A percentile compares a stretch with the other conserved stretches of the same genome.
These are phyloP conservation scores for Penicillium sp. DNA, from an alignment of 2,329 filamentous ascomycete species.

Conservation along the genomic window DNA sequence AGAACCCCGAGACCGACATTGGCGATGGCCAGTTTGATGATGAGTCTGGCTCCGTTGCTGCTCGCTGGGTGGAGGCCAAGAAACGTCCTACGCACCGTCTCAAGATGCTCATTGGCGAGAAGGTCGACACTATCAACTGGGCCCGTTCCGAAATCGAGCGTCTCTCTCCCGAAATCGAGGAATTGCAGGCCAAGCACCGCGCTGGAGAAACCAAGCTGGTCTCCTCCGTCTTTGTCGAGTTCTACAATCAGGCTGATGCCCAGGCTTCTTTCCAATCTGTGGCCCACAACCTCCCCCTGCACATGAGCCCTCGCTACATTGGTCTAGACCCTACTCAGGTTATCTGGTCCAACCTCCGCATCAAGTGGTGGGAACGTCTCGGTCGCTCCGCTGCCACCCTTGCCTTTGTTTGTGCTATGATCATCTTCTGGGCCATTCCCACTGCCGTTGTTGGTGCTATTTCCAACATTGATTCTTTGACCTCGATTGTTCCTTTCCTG, in stretches of 20 bases:
- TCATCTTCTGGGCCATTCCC: slow-evolving; percentile 83
- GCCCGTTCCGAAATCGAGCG: slow-evolving; percentile 74
- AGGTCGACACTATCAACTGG: slow-evolving; percentile 94
- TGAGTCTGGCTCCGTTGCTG: slow-evolving; percentile 69
- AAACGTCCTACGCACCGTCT: slow-evolving; percentile 74
- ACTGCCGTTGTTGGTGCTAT: slow-evolving; percentile 79
- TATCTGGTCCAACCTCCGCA: slow-evolving; percentile 80
- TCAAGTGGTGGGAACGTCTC: slow-evolving; percentile 84
- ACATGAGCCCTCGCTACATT: slow-evolving; percentile 82
- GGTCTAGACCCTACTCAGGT: slow-evolving; percentile 78
- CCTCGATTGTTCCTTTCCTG: slow-evolving; percentile 65
- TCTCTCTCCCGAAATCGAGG: slow-evolving; percentile 69
- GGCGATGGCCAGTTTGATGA: slow-evolving; percentile 56
- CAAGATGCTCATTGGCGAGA: slow-evolving; percentile 73
- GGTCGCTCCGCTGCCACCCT: slow-evolving; percentile 68
- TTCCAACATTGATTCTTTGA: slow-evolving; percentile 76
- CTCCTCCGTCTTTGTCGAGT: slow-evolving; percentile 87
- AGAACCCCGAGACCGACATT: slow-evolving; percentile 39
- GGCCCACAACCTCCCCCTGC: slow-evolving; percentile 80
- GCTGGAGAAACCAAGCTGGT: slow-evolving; percentile 64
- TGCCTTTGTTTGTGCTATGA: slow-evolving; percentile 70
- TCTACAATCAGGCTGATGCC: slow-evolving; percentile 75
- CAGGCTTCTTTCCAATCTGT: slow-evolving; percentile 85
- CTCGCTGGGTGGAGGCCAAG: slow-evolving; percentile 71
- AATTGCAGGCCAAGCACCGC: slow-evolving; percentile 66